Evolutionary conservation across 1,284 basidiomycete genomes (phyloP), one percentile per base, ranked within the genome.

Genomic region (Trichosporon sp.): DNA sequence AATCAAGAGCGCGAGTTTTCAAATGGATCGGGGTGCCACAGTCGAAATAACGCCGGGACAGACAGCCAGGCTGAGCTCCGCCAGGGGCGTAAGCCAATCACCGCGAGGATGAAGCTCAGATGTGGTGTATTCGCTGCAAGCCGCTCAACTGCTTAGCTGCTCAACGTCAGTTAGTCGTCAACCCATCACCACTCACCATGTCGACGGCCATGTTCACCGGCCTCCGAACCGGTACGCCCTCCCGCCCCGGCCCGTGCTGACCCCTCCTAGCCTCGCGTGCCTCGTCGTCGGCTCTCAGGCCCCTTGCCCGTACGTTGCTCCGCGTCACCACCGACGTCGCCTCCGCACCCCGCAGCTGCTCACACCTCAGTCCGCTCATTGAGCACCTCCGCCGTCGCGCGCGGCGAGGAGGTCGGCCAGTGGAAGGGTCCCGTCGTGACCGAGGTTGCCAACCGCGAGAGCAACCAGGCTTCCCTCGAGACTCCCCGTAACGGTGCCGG

Each of bases 401-500:
- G 56, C 56, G 29, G 56, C 18, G 56, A 60, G 56, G 27, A 29
- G 56, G 56, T 60, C 31, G 56, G 56, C 56, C 56, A 60, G 56
- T 60, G 56, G 56, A 60, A 60, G 56, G 56, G 56, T 15, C 56
- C 56, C 29, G 56, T 60, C 27, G 42, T 82, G 65, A 84, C 82
- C 42, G 71, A 76, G 12, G 73, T 85, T 69, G 93, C 93, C 13
- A 88, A 90, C 78, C 87, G 86, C 67, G 91, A 89, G 65, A 92
- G 91, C 62, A 92, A 93, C 80, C 93, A 95, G 80, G 86, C 89
- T 70, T 91, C 90, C 79, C 86, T 98, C 73, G 91, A 95, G 86
- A 90, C 89, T 23, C 95, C 95, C 21, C 87, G 88, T 80, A 98
- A 96, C 84, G 91, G 89, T 81, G 93, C 91, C 77, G 93, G 93